These are phyloP conservation scores for Aspergillus fumigatiaffinis DNA, from an alignment of 2,329 filamentous ascomycete species.

Conservation along the genomic window DNA sequence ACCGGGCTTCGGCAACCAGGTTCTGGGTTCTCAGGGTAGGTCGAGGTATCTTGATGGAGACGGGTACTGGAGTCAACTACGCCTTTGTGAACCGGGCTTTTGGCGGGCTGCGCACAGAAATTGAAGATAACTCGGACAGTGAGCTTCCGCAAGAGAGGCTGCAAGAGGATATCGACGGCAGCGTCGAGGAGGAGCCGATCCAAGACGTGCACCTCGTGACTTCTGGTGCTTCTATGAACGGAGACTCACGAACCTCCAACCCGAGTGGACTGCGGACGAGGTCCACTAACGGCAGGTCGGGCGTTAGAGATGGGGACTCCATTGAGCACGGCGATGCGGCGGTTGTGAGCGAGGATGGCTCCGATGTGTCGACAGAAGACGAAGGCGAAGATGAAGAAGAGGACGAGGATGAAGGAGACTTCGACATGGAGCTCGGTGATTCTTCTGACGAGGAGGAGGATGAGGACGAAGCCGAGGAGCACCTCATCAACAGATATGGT, in stretches of 20 bases:
- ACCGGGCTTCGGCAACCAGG: conserved; percentile 30
- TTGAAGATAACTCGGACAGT: conserved; percentile 33
- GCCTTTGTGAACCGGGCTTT: conserved; percentile 58
- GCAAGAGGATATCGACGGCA: conserved; percentile 47
- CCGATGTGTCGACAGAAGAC: conserved; percentile 19
- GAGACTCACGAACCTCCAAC: neutral
- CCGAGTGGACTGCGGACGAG: neutral
- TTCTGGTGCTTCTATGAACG: conserved; percentile 2
- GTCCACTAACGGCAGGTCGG: conserved; percentile 10
- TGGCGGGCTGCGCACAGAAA: conserved; percentile 52
- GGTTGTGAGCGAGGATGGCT: neutral
- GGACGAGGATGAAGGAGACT: conserved; percentile 27
- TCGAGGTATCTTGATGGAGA: conserved; percentile 56
- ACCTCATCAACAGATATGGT: conserved; percentile 47
- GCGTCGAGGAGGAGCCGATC: conserved; percentile 44
- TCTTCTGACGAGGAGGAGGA: conserved; percentile 28
- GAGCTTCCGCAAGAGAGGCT: conserved; percentile 42
- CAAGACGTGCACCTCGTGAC: conserved; percentile 30
- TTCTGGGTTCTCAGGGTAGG: conserved; percentile 61
- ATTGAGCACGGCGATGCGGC: neutral
- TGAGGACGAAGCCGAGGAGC: conserved; percentile 32
- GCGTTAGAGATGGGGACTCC: conserved; percentile 14
- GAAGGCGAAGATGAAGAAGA: conserved; percentile 19
- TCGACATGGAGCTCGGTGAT: conserved; percentile 28
- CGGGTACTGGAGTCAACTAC: conserved; percentile 54